Evolutionary conservation across 1,139 yeast genomes (phyloP).

Genomic region (Yamadazyma diospyri): DNA sequence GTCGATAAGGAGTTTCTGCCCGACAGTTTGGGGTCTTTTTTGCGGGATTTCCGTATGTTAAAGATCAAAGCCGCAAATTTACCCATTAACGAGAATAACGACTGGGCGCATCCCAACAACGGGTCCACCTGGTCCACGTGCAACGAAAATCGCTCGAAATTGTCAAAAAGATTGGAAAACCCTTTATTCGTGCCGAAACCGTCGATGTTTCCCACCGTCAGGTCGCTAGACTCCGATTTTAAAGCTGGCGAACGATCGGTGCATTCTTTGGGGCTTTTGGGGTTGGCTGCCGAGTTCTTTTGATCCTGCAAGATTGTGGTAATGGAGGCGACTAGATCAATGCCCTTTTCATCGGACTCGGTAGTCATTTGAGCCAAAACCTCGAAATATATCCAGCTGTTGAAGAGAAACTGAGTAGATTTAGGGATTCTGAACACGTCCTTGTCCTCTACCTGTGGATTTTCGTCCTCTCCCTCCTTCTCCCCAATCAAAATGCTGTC

Average conservation of each 20-base stretch:
- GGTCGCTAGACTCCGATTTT: constrained; percentile 25
- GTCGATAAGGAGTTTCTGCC: constrained; percentile 39
- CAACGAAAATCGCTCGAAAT: constrained; percentile 26
- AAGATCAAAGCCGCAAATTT: constrained; percentile 56
- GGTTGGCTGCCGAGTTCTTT: constrained; percentile 3
- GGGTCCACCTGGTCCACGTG: constrained; percentile 53
- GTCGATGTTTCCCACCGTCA: constrained; percentile 15
- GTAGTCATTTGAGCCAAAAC: constrained; percentile 64
- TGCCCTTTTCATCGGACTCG: constrained; percentile 45
- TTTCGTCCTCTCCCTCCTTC: not conserved
- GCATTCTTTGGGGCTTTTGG: constrained; percentile 7
- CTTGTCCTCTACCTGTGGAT: not conserved
- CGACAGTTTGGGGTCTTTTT: constrained; percentile 10
- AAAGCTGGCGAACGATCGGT: constrained; percentile 20
- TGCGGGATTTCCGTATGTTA: constrained; percentile 36
- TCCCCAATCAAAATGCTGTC: constrained; percentile 23
- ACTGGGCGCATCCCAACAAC: constrained; percentile 62
- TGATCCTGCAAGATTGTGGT: constrained; percentile 25
- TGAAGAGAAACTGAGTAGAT: constrained; percentile 53
- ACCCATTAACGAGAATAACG: constrained; percentile 60
- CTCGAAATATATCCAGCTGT: constrained; percentile 64
- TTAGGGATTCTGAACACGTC: constrained; percentile 26
- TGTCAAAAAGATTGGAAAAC: constrained; percentile 26
- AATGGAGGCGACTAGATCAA: constrained; percentile 41
- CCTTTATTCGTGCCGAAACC: constrained; percentile 13